These are phyloP conservation scores for Trypanosoma congolense DNA, from an alignment of 208 protist species.

Conservation along the genomic window DNA sequence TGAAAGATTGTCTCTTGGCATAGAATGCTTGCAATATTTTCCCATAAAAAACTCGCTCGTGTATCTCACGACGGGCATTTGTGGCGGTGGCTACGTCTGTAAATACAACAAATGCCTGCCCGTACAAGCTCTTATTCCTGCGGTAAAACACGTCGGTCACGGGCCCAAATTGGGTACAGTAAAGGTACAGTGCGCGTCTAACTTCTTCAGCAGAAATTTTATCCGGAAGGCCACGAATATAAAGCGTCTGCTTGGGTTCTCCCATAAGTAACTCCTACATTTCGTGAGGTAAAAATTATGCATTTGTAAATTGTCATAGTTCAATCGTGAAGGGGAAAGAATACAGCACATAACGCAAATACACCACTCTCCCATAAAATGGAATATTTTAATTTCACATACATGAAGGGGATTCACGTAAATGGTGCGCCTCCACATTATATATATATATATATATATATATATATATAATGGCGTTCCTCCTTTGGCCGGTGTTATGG, in stretches of 20 bases:
- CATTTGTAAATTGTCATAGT: too few relatives aligned
- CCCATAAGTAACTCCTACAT: conserved; percentile 32
- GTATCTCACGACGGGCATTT: conserved; percentile 49
- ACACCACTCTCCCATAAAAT: too few relatives aligned
- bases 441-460: too few relatives aligned
- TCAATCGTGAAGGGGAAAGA: too few relatives aligned
- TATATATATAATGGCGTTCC: too few relatives aligned
- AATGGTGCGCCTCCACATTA: too few relatives aligned
- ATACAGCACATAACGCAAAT: too few relatives aligned
- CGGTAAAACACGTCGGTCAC: conserved; percentile 62
- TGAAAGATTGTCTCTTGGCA: conserved; percentile 68
- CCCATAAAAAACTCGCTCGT: conserved; percentile 71
- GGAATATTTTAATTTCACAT: too few relatives aligned
- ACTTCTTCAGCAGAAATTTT: conserved; percentile 73
- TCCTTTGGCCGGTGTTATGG: too few relatives aligned
- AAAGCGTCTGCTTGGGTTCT: conserved; percentile 80
- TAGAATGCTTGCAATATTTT: conserved; percentile 74
- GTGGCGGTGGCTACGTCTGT: conserved; percentile 80
- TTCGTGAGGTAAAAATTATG: too few relatives aligned
- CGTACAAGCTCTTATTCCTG: conserved; percentile 59
- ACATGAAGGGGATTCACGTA: too few relatives aligned
- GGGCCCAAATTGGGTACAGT: conserved; percentile 84
- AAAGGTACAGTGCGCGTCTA: conserved; percentile 67
- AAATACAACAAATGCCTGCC: conserved; percentile 86
- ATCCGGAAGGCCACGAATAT: conserved; percentile 79